Evolutionary conservation across 176 grass and related monocot genomes (phyloP).

Genomic region (Ananas comosus): DNA sequence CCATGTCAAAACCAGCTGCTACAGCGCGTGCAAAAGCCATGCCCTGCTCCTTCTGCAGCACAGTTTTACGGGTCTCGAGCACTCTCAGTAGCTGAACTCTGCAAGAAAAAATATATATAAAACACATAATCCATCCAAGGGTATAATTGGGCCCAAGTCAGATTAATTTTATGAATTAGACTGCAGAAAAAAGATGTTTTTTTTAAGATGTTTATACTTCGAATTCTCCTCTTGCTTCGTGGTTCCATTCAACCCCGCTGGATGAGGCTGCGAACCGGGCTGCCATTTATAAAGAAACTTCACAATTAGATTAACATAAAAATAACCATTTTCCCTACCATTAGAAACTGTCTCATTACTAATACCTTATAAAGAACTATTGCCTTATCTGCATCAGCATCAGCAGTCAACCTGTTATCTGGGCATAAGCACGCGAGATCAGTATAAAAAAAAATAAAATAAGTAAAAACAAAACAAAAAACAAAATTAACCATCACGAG

Average conservation of each 20-base stretch:
- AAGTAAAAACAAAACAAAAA: too few relatives aligned
- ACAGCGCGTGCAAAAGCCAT: constrained; percentile 95
- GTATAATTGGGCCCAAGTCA: background rate
- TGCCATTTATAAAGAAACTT: constrained; percentile 39
- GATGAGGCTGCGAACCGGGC: constrained; percentile 47
- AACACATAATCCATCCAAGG: background rate
- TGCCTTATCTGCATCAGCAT: constrained; percentile 64
- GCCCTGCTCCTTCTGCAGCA: constrained; percentile 87
- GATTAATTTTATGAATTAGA: background rate
- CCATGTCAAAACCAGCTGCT: constrained; percentile 87
- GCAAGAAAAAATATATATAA: constrained; percentile 9
- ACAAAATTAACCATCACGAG: background rate
- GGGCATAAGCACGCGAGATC: constrained; percentile 21
- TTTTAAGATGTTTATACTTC: constrained; percentile 44
- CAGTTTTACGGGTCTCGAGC: constrained; percentile 78
- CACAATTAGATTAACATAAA: constrained; percentile 18
- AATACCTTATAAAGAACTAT: constrained; percentile 92
- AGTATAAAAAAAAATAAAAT: background rate
- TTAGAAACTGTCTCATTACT: background rate
- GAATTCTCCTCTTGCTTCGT: constrained; percentile 71
- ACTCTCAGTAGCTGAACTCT: constrained; percentile 93
- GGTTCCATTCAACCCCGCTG: constrained; percentile 43
- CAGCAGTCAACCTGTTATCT: constrained; percentile 37
- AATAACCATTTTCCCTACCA: background rate
- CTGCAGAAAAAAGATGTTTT: background rate